Evolutionary conservation across 768 basidiomycete genomes (phyloP), one percentile per base, ranked within the genome.

Genomic region (Amanita phalloides): DNA sequence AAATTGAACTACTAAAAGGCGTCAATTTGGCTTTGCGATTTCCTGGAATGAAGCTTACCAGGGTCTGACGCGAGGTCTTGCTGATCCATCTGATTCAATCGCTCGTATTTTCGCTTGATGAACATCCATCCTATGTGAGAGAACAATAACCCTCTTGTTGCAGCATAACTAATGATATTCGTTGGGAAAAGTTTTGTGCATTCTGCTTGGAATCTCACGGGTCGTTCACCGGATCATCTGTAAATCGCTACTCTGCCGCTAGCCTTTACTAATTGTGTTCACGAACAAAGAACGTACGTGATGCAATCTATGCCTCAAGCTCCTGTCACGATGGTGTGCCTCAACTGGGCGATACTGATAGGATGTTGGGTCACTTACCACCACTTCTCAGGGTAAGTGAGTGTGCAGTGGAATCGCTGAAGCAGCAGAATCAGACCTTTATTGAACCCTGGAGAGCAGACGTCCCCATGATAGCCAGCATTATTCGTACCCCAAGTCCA

Each of bases 121-220:
- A 90, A 90, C 58, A 90, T 89, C 88, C 89, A 91, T 1, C 88
- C 89, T 71, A 89, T 78, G 57, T 90, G 88, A 5, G 86, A 84
- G 60, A 78, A 88, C 48, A 84, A 73, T 1, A 91, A 64, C 0
- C 89, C 88, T 25, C 74, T 71, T 0, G 84, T 84, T 0, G 87
- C 89, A 14, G 83, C 73, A 61, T 91, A 91, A 3, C 82, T 84
- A 38, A 23, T 11, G 10, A 49, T 7, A 7, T 33, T 39, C 30
- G 17, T 56, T 25, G 41, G 14, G 51, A 37, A 25, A 45, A 35
- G 8, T 17, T 25, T 28, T 42, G 11, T 32, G 30, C 37, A 33
- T 26, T 26, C n/a, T 25, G 36, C 17, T 21, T 11, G 6, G 17
- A 25, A 10, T 9, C 79, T 56, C 59, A 82, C 81, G 82, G 81